Percentiles rank a stretch among this genome's conserved stretches.
These are phyloP conservation scores for Acmispon strigosus DNA, from an alignment of 306 rosid species.

Conservation along the genomic window DNA sequence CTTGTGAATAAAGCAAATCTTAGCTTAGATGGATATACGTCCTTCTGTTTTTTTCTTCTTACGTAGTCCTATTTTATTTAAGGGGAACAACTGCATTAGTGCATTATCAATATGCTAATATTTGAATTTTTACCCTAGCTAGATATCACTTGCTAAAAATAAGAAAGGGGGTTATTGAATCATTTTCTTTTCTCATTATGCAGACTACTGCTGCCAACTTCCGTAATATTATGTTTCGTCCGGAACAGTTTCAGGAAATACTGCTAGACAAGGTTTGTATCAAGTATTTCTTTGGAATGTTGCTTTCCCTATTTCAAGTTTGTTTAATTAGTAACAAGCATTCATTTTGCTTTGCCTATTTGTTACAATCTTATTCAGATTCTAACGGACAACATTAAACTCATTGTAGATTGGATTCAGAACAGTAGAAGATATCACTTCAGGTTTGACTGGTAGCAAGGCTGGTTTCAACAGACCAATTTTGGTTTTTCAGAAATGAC, in stretches of 20 bases:
- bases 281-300: neutral
- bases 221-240: slow-evolving; percentile 39
- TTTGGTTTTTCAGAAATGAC: slow-evolving; percentile 62
- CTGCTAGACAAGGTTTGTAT: slow-evolving; percentile 76
- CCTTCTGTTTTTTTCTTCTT: neutral
- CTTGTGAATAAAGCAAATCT: neutral
- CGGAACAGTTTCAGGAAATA: slow-evolving; percentile 61
- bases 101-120: neutral
- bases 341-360: neutral
- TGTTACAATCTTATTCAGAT: neutral
- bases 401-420: slow-evolving; percentile 69
- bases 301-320: neutral
- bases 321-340: neutral
- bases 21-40: neutral
- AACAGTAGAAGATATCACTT: slow-evolving; percentile 55
- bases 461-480: slow-evolving; percentile 87
- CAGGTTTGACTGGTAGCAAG: slow-evolving; percentile 49
- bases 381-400: slow-evolving; percentile 18
- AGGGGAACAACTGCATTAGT: slow-evolving; percentile 2
- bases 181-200: neutral
- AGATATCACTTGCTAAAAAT: neutral
- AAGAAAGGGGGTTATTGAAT: neutral
- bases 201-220: slow-evolving; percentile 54
- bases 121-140: neutral
- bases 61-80: neutral